phyloP scores from a whole-genome alignment of 1,284 basidiomycete species.

The Melampsora americana region DNA sequence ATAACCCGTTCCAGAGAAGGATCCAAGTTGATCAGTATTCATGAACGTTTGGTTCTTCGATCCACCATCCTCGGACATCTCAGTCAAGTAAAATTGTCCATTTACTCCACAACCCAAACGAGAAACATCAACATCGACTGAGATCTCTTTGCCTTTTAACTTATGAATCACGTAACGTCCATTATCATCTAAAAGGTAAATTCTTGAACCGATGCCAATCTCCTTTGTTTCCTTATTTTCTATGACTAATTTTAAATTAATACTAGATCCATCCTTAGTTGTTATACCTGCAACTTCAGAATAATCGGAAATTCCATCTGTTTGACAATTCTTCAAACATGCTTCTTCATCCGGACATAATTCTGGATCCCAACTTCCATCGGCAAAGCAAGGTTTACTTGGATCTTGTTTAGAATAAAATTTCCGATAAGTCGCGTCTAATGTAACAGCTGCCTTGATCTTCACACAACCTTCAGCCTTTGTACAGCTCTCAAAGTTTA shows the following conservation, averaged over 20 bases:
- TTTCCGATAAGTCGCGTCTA: not conserved
- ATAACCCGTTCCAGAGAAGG: slow-evolving; percentile 49
- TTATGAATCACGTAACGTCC: slow-evolving; percentile 8
- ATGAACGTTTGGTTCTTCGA: slow-evolving; percentile 33
- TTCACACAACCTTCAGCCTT: not conserved
- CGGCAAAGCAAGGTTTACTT: not conserved
- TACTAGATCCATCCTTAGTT: not conserved
- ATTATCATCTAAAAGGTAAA: slow-evolving; percentile 1
- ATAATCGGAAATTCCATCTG: not conserved
- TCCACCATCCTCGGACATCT: slow-evolving; percentile 51
- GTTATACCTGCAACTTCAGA: not conserved
- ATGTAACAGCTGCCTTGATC: not conserved
- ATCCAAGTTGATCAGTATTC: not conserved
- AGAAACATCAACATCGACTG: slow-evolving; percentile 36
- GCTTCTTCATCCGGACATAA: slow-evolving; percentile 17
- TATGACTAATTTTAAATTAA: not conserved
- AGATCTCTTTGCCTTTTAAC: slow-evolving; percentile 25
- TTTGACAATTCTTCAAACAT: slow-evolving; percentile 22
- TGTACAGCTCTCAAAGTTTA: slow-evolving; percentile 1
- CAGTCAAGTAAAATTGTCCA: slow-evolving; percentile 56
- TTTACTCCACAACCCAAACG: slow-evolving; percentile 48
- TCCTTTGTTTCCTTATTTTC: not conserved
- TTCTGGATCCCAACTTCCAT: not conserved
- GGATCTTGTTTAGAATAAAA: not conserved
- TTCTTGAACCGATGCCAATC: not conserved